Evolutionary conservation across 176 grass and related monocot genomes (phyloP).

Genomic region (Oryza meyeriana): DNA sequence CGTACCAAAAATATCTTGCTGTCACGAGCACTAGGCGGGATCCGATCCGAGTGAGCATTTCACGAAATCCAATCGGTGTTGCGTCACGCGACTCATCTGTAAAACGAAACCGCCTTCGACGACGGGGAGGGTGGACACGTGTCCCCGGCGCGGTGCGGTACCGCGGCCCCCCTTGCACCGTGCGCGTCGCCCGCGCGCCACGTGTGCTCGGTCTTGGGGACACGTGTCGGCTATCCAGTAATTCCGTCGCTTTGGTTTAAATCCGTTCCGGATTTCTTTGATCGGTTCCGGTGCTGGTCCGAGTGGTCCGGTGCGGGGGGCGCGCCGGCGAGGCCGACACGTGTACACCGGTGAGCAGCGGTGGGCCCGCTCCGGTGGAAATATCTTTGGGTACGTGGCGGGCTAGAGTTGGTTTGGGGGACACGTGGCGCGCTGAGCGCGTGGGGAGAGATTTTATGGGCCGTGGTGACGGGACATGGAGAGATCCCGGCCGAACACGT

Average conservation of each 20-base stretch:
- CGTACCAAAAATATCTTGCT: not conserved
- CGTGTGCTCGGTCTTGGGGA: not conserved
- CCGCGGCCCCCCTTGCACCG: not conserved
- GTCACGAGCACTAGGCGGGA: not conserved
- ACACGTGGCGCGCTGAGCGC: not conserved
- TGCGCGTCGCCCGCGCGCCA: not conserved
- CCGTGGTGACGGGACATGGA: not conserved
- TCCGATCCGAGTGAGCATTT: not conserved
- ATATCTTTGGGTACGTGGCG: slow-evolving; percentile 27
- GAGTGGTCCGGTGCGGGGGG: not conserved
- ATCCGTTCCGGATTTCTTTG: no score
- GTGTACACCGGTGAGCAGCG: not conserved
- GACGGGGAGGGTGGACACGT: not conserved
- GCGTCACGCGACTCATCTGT: not conserved
- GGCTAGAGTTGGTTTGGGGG: rapidly evolving
- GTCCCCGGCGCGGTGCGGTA: not conserved
- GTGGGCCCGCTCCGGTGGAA: not conserved
- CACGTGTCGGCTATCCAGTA: not conserved
- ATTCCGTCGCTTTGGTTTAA: not conserved
- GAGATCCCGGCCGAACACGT: not conserved
- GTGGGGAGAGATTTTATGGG: not conserved
- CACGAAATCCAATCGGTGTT: not conserved
- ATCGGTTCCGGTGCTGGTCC: no score
- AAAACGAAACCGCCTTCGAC: not conserved
- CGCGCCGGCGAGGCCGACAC: not conserved